Base-by-base conservation (phyloP, 345 rosid genomes). In the Microthlaspi erraticum region DNA sequence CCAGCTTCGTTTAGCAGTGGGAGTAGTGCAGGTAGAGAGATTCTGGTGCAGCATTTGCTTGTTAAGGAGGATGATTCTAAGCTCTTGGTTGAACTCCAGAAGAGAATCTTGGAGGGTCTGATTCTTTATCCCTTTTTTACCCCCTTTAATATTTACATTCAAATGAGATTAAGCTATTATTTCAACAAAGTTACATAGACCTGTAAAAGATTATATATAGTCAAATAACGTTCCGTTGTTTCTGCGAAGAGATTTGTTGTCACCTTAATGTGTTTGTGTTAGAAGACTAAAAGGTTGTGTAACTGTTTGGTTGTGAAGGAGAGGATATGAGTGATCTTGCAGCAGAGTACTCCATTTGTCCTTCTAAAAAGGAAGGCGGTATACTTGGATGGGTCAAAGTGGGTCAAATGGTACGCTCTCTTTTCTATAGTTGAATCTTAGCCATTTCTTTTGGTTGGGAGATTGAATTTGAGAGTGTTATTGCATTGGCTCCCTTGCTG, bases 251-350 rank as follows among this genome's bases (percentile, higher is more conserved):
- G 12, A n/a, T 38, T 12, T 39, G 8, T 54, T 23, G 34, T 64
- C 48, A 10, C 11, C 43, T 57, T 36, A 17, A 33, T 64, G 64
- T 44, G 48, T 64, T 20, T 64, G 48, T n/a, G n/a, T n/a, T n/a
- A n/a, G n/a, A n/a, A n/a, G n/a, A n/a, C n/a, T n/a, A n/a, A n/a
- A n/a, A n/a, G n/a, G n/a, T n/a, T n/a, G n/a, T 53, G 29, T 38
- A 60, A 29, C 20, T 63, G 10, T 77, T 72, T 73, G 23, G 4
- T 49, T 53, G 29, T 79, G 82, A 63, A 93, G 98, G 98, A 64
- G 98, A 87, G 82, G 98, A 90, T 78, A 78, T 93, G 82, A 83
- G 91, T 76, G 95, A 93, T 62, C 97, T 93, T 65, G 97, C 97
- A 0, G 86, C 77, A 26, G 93, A 90, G 56, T 77, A 85, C 82